A percentile compares a stretch with the other conserved stretches of the same genome.
These are phyloP conservation scores for Tuber indicum DNA, from an alignment of 495 filamentous ascomycete genomes.

Conservation along the genomic window DNA sequence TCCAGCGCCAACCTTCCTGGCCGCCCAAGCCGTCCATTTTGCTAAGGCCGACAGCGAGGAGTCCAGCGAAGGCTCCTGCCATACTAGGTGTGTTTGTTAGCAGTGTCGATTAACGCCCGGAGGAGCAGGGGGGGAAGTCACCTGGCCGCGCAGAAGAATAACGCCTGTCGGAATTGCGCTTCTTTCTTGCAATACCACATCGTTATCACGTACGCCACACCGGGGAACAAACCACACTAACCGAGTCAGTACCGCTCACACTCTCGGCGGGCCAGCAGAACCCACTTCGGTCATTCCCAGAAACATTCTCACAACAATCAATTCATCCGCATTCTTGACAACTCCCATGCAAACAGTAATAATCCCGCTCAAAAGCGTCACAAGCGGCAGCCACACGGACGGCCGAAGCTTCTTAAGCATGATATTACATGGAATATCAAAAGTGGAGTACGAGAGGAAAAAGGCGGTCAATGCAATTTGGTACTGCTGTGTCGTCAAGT, in stretches of 20 bases:
- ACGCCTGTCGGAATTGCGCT: constrained; percentile 57
- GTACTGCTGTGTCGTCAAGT: constrained; percentile 27
- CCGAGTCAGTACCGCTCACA: constrained; percentile 1
- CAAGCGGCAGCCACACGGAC: constrained; percentile 61
- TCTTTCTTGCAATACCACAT: constrained; percentile 66
- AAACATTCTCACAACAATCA: constrained; percentile 58
- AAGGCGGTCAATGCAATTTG: constrained; percentile 36
- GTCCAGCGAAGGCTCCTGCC: constrained; percentile 63
- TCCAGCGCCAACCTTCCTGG: constrained; percentile 67
- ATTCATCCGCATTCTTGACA: constrained; percentile 54
- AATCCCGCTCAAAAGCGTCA: constrained; percentile 54
- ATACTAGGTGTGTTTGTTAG: constrained; percentile 47
- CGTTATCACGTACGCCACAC: constrained; percentile 66
- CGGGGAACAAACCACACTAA: constrained; percentile 58
- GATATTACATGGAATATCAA: constrained; percentile 62
- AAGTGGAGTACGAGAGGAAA: constrained; percentile 32
- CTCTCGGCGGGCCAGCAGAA: neutral
- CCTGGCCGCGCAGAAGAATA: constrained; percentile 40
- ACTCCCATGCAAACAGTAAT: constrained; percentile 65
- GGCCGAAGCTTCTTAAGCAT: constrained; percentile 59
- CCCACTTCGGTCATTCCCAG: constrained; percentile 60
- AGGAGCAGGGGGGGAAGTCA: neutral
- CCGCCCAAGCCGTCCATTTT: constrained; percentile 63
- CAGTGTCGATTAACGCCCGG: neutral
- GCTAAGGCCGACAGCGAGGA: constrained; percentile 56